Percentiles rank a stretch among this genome's conserved stretches.
Evolutionary conservation across 2,329 filamentous ascomycete genomes (phyloP).

Genomic region (Alternaria brassicicola): DNA sequence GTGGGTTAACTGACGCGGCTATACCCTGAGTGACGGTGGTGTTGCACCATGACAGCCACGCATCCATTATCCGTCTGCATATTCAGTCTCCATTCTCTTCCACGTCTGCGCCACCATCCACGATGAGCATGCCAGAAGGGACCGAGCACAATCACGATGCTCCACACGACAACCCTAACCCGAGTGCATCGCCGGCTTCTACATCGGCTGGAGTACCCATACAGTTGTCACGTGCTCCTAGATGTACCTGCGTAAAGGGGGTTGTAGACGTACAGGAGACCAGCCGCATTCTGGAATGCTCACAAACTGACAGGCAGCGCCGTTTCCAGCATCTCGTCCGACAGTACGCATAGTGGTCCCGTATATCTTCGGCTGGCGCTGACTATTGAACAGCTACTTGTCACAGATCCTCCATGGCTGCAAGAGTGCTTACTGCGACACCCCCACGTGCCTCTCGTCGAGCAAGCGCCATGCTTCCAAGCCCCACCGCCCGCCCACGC

Average conservation of each 20-base stretch:
- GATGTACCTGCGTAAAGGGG: neutral
- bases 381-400: slow-evolving; percentile 66
- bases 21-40: neutral
- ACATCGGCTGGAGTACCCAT: neutral
- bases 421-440: slow-evolving; percentile 69
- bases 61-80: slow-evolving; percentile 7
- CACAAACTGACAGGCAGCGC: slow-evolving; percentile 35
- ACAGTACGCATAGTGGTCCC: slow-evolving; percentile 26
- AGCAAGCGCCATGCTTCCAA: slow-evolving; percentile 70
- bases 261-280: slow-evolving; percentile 34
- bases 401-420: slow-evolving; percentile 84
- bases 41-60: slow-evolving; percentile 4
- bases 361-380: slow-evolving; percentile 1
- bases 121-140: slow-evolving; percentile 30
- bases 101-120: slow-evolving; percentile 11
- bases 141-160: slow-evolving; percentile 14
- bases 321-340: slow-evolving; percentile 43
- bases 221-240: slow-evolving; percentile 1
- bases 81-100: neutral
- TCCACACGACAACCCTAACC: neutral
- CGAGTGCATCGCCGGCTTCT: neutral
- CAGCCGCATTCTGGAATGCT: slow-evolving; percentile 39
- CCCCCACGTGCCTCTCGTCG: slow-evolving; percentile 80
- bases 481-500: slow-evolving; percentile 78
- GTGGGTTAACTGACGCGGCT: neutral